These are phyloP conservation scores for Anthracocystis walkeri DNA, from an alignment of 1,284 basidiomycete genomes.

Conservation along the genomic window DNA sequence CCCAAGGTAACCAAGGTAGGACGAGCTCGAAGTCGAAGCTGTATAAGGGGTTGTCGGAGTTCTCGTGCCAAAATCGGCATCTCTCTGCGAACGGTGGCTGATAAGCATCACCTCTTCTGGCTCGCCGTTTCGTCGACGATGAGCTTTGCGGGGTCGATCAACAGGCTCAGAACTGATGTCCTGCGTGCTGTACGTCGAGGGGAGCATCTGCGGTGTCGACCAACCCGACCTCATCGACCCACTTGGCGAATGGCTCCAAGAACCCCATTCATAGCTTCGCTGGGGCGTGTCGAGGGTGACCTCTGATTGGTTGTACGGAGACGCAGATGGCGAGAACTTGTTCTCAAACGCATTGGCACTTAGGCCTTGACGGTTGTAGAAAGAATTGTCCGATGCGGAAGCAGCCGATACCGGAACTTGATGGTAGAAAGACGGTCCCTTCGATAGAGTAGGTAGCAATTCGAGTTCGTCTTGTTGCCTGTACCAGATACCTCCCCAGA, in stretches of 20 bases:
- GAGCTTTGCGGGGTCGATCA: background rate
- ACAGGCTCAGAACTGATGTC: conserved; percentile 6
- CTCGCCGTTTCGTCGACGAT: background rate
- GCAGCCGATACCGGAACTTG: background rate
- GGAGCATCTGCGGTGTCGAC: background rate
- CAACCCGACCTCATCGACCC: background rate
- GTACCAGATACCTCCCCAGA: conserved; percentile 7
- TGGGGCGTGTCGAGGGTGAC: background rate
- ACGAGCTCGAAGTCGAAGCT: background rate
- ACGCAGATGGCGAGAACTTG: background rate
- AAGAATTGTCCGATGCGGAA: background rate
- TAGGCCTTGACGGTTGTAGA: no score
- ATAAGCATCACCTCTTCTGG: background rate
- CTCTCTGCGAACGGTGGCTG: background rate
- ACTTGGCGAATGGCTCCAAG: background rate
- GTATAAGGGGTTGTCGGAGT: background rate
- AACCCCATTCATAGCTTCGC: background rate
- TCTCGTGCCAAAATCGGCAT: background rate
- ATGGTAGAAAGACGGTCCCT: background rate
- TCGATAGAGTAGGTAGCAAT: background rate
- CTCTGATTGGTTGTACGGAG: background rate
- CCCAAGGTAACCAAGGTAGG: background rate
- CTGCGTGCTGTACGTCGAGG: conserved; percentile 6
- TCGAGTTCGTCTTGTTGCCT: conserved; percentile 3
- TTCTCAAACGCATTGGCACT: background rate